Evolutionary conservation across 2,329 filamentous ascomycete genomes (phyloP).

Genomic region (Ascochyta fabae): DNA sequence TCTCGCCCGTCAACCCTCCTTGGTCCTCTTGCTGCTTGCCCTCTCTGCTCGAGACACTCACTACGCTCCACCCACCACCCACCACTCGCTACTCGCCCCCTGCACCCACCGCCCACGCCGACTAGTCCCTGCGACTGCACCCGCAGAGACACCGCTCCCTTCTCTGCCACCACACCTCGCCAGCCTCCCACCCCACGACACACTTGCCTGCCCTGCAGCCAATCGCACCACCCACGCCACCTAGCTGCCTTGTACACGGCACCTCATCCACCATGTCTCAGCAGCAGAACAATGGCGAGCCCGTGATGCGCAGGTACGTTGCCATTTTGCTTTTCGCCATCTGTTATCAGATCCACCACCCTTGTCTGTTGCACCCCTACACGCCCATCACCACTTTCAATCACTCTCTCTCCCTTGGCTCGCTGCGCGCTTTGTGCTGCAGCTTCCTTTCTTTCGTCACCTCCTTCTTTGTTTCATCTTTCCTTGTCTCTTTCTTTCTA

Average conservation of each 20-base stretch:
- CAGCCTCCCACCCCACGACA: neutral
- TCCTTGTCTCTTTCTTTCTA: neutral
- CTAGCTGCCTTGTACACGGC: conserved; percentile 3
- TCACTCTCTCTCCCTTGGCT: neutral
- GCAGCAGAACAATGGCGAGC: conserved; percentile 50
- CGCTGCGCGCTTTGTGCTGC: neutral
- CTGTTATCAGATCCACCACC: conserved; percentile 4
- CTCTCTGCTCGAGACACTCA: too few relatives aligned
- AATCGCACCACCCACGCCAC: conserved; percentile 1
- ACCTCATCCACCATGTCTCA: conserved; percentile 43
- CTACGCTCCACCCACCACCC: conserved; percentile 6
- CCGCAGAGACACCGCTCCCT: conserved; percentile 1
- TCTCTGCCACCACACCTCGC: neutral
- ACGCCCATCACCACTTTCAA: neutral
- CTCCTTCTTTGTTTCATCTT: neutral
- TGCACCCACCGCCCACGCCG: neutral
- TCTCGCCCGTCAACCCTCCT: too few relatives aligned
- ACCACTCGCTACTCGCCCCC: conserved; percentile 4
- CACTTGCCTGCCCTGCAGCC: conserved; percentile 2
- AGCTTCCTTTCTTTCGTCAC: neutral
- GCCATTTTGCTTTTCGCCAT: conserved; percentile 14
- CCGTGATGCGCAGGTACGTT: conserved; percentile 71
- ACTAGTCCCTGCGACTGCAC: neutral
- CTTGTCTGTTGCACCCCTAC: conserved; percentile 5
- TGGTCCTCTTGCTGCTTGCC: too few relatives aligned